These are phyloP conservation scores for Ogataea philodendri DNA, from an alignment of 805 yeast genomes.

Conservation along the genomic window DNA sequence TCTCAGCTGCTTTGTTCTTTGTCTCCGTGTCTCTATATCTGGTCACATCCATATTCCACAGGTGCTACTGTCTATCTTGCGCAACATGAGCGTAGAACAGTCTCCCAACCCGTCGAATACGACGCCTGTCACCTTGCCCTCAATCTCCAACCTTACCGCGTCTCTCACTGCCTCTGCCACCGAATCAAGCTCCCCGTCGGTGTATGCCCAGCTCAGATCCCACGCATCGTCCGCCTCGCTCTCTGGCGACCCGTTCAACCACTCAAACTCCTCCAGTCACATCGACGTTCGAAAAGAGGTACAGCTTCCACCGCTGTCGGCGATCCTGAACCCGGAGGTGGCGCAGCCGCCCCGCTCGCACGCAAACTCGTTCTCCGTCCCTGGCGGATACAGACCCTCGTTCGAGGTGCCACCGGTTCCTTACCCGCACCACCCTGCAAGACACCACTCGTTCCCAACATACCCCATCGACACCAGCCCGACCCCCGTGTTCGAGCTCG, in stretches of 20 bases:
- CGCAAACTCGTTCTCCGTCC: conserved; percentile 5
- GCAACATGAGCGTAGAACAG: conserved; percentile 9
- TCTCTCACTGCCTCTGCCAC: conserved; percentile 5
- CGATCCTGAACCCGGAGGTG: conserved; percentile 12
- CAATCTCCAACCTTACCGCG: conserved; percentile 21
- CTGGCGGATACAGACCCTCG: not conserved
- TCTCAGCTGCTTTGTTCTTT: conserved; percentile 3
- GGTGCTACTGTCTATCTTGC: no score
- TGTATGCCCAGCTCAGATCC: no score
- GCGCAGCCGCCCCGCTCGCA: conserved; percentile 6
- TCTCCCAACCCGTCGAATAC: conserved; percentile 5
- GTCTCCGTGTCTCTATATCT: no score
- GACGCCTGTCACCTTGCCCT: conserved; percentile 19
- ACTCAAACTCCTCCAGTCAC: not conserved
- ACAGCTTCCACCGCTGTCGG: conserved; percentile 23
- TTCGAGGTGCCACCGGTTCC: no score
- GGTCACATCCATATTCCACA: no score
- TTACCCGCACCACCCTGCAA: conserved; percentile 1
- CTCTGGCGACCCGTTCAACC: conserved; percentile 3
- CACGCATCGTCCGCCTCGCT: no score
- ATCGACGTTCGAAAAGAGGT: no score
- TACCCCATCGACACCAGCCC: not conserved
- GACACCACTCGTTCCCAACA: conserved; percentile 4
- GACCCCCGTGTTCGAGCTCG: conserved; percentile 13
- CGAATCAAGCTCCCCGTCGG: no score